Conservation (phyloP, 176 grass and related monocot species). For the Triticum monococcum region DNA sequence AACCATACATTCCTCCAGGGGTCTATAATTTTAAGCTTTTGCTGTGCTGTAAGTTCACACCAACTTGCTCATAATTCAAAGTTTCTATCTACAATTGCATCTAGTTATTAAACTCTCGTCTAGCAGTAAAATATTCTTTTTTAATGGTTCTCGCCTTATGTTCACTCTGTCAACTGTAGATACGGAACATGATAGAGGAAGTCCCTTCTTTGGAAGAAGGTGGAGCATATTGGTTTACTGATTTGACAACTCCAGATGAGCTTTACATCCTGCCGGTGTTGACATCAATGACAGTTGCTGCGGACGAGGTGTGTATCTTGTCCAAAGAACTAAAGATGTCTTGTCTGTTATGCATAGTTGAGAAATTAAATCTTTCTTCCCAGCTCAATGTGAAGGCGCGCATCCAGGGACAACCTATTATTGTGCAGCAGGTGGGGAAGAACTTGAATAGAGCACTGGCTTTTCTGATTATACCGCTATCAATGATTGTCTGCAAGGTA, state of each 20-base stretch:
- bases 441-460: constrained; percentile 54
- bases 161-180: constrained; percentile 49
- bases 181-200: constrained; percentile 88
- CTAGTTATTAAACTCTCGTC: not conserved
- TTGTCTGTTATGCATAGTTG: not conserved
- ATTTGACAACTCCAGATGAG: constrained; percentile 80
- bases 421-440: constrained; percentile 50
- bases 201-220: constrained; percentile 87
- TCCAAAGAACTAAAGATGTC: not conserved
- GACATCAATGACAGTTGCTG: constrained; percentile 59
- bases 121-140: constrained; percentile 19
- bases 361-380: constrained; percentile 19
- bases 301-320: constrained; percentile 60
- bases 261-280: constrained; percentile 69
- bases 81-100: not conserved
- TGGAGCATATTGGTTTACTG: constrained; percentile 87
- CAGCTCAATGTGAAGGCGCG: constrained; percentile 85
- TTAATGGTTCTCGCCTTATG: not conserved
- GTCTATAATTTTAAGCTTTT: constrained; percentile 81
- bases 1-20: constrained; percentile 62
- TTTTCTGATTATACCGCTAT: constrained; percentile 57
- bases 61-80: not conserved
- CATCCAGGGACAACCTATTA: constrained; percentile 50
- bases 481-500: constrained; percentile 85
- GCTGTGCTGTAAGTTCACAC: constrained; percentile 70